Base-by-base conservation (phyloP, 352 stramenopile genomes). In the Pythium phragmiticola region DNA sequence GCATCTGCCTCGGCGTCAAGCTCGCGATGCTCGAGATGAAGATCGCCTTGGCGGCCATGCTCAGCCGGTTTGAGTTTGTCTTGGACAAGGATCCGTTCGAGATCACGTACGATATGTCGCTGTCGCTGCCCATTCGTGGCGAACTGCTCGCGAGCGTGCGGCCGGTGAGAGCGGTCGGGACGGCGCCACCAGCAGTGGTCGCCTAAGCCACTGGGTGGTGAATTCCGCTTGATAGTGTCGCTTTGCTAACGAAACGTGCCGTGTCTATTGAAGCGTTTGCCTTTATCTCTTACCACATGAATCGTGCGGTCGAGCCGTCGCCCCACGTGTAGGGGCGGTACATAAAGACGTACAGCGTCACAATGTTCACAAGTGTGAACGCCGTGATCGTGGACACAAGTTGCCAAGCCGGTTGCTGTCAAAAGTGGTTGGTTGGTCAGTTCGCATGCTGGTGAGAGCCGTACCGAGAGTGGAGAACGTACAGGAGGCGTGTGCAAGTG, bases 401-500 rank as follows among this genome's bases (percentile, higher is more conserved):
- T 14, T 83, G 69, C 33, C 63, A 73, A 13, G 65, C 30, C 17
- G 78, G 55, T 93, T 90, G 82, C 87, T 95, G 57, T 30, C 26
- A 30, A 30, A 30, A 5, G 26, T 30, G 26, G 26, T 30, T 30
- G 26, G 0, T 30, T 30, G 26, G 26, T 30, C 26, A n/a, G 53
- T 5, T 42, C 16, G 23, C 45, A 19, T 30, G 16, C 4, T 42
- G 41, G 16, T 34, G 33, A 34, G 34, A 0, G n/a, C 1, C 5
- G 4, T 50, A 39, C 11, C 16, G 2, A 46, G 39, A 14, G 23
- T 2, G 12, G 11, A 2, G 21, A 14, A 67, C 79, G 58, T 74
- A 94, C 87, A 64, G 77, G 77, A 42, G 75, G 71, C 36, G 81
- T 88, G 66, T 92, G 84, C 28, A 95, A 62, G 51, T 95, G 87